These are phyloP conservation scores for Alternaria sp. DNA, from an alignment of 2,329 filamentous ascomycete species.

Conservation along the genomic window DNA sequence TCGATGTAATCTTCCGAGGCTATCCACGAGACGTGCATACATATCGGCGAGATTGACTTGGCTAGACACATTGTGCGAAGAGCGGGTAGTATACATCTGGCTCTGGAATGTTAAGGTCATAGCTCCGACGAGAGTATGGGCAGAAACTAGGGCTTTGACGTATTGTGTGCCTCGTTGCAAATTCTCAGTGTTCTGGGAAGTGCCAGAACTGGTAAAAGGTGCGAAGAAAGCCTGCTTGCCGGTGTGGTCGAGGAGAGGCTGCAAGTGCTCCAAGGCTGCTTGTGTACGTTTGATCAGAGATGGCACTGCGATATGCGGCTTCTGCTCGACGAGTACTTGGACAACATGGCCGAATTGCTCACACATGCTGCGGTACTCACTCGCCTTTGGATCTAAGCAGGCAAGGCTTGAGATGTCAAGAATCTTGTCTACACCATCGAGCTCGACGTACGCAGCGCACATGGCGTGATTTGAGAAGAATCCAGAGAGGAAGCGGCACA, in stretches of 20 bases:
- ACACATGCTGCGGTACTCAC: constrained; percentile 67
- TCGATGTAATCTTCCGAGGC: constrained; percentile 79
- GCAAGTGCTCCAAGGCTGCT: constrained; percentile 71
- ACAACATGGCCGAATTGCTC: constrained; percentile 78
- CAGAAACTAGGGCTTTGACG: constrained; percentile 79
- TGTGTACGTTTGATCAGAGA: constrained; percentile 81
- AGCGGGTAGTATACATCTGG: constrained; percentile 70
- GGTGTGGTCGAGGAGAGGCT: constrained; percentile 68
- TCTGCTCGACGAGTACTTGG: constrained; percentile 79
- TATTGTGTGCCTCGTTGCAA: constrained; percentile 74
- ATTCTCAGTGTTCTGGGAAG: constrained; percentile 46
- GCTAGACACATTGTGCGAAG: constrained; percentile 71
- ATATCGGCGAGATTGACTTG: constrained; percentile 86
- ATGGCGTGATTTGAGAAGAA: constrained; percentile 80
- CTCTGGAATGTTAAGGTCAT: constrained; percentile 77
- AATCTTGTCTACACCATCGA: constrained; percentile 82
- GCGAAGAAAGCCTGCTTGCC: constrained; percentile 72
- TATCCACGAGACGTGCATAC: constrained; percentile 76
- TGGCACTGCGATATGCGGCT: constrained; percentile 81
- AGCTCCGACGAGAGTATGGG: constrained; percentile 79
- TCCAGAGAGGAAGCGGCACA: constrained; percentile 78
- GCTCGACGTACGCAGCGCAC: constrained; percentile 77
- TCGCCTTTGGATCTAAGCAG: constrained; percentile 78
- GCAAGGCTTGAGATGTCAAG: constrained; percentile 85
- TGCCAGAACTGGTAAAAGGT: constrained; percentile 60